Evolutionary conservation across 805 yeast species (phyloP).

Genomic region (Grigorovia yakushimaensis): DNA sequence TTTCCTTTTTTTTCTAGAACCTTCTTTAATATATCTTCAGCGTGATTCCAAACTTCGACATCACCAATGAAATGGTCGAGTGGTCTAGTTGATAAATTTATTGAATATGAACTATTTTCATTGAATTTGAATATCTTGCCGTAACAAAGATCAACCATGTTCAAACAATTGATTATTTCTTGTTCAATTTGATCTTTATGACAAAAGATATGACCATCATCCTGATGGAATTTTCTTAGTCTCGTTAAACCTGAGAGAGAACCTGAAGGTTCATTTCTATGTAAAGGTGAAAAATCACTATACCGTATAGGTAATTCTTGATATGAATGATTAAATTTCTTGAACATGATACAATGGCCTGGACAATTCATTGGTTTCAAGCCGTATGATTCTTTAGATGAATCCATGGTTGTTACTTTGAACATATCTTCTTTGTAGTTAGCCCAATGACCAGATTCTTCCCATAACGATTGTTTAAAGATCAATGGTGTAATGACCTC

Average conservation of each 20-base stretch:
- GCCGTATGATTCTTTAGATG: slow-evolving; percentile 48
- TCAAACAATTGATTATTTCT: slow-evolving; percentile 66
- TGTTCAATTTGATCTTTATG: slow-evolving; percentile 59
- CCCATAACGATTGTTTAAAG: slow-evolving; percentile 76
- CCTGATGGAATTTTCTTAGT: slow-evolving; percentile 93
- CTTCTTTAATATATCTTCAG: slow-evolving; percentile 55
- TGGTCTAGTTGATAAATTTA: slow-evolving; percentile 81
- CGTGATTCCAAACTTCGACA: slow-evolving; percentile 66
- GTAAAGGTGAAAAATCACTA: slow-evolving; percentile 86
- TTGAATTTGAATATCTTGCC: slow-evolving; percentile 38
- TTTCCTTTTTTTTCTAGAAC: slow-evolving; percentile 49
- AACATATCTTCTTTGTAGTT: slow-evolving; percentile 94
- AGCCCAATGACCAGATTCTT: slow-evolving; percentile 91
- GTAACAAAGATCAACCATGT: slow-evolving; percentile 68
- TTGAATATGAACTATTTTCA: slow-evolving; percentile 39
- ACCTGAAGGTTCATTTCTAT: slow-evolving; percentile 91
- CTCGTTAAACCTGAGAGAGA: slow-evolving; percentile 88
- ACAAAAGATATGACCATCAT: slow-evolving; percentile 96
- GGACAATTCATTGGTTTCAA: slow-evolving; percentile 95
- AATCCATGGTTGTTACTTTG: slow-evolving; percentile 52
- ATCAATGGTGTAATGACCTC: slow-evolving; percentile 91
- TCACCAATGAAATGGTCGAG: slow-evolving; percentile 67
- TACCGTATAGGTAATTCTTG: slow-evolving; percentile 78
- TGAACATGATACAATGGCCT: slow-evolving; percentile 82
- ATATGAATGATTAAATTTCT: slow-evolving; percentile 66